Conservation (phyloP, 2,329 filamentous ascomycete species). For the Fusarium sp. region DNA sequence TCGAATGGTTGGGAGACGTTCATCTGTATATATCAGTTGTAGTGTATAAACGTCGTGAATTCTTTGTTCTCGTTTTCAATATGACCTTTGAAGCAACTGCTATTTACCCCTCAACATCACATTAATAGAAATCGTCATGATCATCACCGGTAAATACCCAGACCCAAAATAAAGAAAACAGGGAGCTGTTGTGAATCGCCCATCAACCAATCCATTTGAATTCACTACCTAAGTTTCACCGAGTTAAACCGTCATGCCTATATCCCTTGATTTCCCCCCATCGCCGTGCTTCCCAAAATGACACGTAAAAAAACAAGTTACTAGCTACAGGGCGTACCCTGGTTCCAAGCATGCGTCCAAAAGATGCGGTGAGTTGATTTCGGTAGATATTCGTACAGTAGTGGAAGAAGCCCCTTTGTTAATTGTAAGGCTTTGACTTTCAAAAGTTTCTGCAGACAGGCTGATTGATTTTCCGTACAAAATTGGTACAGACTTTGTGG, state of each 20-base stretch:
- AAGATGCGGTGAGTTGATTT: constrained; percentile 28
- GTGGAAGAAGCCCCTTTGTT: constrained; percentile 1
- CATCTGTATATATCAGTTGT: constrained; percentile 16
- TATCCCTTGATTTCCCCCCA: constrained; percentile 34
- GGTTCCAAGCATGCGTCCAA: constrained; percentile 19
- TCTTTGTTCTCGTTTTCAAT: not conserved
- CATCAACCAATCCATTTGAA: constrained; percentile 37
- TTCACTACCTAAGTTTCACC: constrained; percentile 39
- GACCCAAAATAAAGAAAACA: not conserved
- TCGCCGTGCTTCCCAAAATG: constrained; percentile 41
- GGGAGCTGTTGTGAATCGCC: not conserved
- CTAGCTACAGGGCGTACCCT: constrained; percentile 30
- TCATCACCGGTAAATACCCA: not conserved
- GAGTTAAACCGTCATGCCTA: constrained; percentile 39
- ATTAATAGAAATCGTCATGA: not conserved
- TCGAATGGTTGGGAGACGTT: not conserved
- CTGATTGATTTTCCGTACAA: constrained; percentile 38
- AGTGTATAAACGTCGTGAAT: constrained; percentile 24
- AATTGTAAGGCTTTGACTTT: not conserved
- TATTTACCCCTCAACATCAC: not conserved
- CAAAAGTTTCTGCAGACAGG: constrained; percentile 27
- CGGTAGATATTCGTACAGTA: constrained; percentile 33
- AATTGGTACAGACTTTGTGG: constrained; percentile 7
- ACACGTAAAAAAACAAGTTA: constrained; percentile 35
- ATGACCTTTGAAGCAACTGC: not conserved